Percentiles rank a stretch among this genome's conserved stretches.
Conservation (phyloP, 495 filamentous ascomycete species). For the Annulohypoxylon nitens region DNA sequence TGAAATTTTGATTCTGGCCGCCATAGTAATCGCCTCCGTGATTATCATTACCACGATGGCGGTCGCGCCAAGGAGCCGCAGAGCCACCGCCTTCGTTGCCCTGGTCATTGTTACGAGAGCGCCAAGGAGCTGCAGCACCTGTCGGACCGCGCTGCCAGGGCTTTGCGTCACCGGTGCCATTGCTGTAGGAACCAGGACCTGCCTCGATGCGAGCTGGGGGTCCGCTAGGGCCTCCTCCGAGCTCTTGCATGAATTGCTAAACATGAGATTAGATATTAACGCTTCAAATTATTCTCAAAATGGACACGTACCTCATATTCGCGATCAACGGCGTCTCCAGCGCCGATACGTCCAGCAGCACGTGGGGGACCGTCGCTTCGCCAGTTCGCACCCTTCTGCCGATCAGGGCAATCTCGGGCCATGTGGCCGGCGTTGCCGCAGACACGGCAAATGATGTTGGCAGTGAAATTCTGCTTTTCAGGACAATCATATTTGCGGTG, state of each 20-base stretch:
- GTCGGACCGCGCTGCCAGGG: conserved; percentile 95
- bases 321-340: conserved; percentile 88
- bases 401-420: conserved; percentile 93
- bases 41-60: conserved; percentile 56
- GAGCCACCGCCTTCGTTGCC: conserved; percentile 52
- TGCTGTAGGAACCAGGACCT: conserved; percentile 73
- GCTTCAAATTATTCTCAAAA: conserved; percentile 41
- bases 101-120: conserved; percentile 59
- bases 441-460: conserved; percentile 98
- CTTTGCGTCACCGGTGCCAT: conserved; percentile 67
- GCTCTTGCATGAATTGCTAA: conserved; percentile 97
- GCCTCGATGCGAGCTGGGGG: conserved; percentile 88
- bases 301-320: conserved; percentile 86
- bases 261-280: conserved; percentile 48
- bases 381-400: conserved; percentile 90
- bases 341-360: conserved; percentile 73
- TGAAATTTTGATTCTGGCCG: conserved; percentile 60
- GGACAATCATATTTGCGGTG: conserved; percentile 99
- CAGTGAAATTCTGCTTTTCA: conserved; percentile 96
- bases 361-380: conserved; percentile 76
- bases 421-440: conserved; percentile 96
- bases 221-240: conserved; percentile 80
- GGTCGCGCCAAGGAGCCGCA: conserved; percentile 68
- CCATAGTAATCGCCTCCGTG: conserved; percentile 62
- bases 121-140: conserved; percentile 88